A percentile compares a stretch with the other conserved stretches of the same genome.
phyloP scores from a whole-genome alignment of 345 rosid species.

The Nasturtium officinale region DNA sequence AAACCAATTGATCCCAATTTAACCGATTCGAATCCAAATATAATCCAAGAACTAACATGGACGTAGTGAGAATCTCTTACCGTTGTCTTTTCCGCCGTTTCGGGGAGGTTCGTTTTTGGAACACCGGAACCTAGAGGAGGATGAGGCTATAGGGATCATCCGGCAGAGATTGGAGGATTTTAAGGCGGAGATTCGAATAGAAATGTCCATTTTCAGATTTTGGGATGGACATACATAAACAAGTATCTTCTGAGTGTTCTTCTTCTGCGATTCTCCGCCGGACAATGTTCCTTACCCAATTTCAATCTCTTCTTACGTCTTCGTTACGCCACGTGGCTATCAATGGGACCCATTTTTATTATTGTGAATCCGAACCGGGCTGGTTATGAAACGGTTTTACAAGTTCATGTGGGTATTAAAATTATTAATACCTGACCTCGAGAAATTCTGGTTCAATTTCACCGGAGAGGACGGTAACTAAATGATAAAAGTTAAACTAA shows the following conservation, averaged over 20 bases:
- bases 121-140: constrained; percentile 46
- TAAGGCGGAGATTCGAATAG: constrained; percentile 13
- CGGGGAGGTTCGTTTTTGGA: constrained; percentile 48
- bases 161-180: constrained; percentile 15
- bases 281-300: constrained; percentile 36
- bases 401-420: too few relatives aligned
- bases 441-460: background rate
- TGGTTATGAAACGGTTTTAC: background rate
- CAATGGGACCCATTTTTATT: constrained; percentile 6
- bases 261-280: constrained; percentile 39
- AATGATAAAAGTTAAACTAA: too few relatives aligned
- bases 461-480: background rate
- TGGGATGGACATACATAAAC: constrained; percentile 17
- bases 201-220: constrained; percentile 32
- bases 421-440: background rate
- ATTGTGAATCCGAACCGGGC: background rate
- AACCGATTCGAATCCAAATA: background rate
- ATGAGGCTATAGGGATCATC: constrained; percentile 18
- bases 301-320: constrained; percentile 19
- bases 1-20: background rate
- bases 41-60: too few relatives aligned
- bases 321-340: constrained; percentile 28
- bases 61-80: constrained; percentile 25
- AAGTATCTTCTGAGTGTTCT: constrained; percentile 8
- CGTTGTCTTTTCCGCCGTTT: constrained; percentile 47